A percentile compares a stretch with the other conserved stretches of the same genome.
Conservation (phyloP, 768 basidiomycete genomes). For the Collybia sordida region DNA sequence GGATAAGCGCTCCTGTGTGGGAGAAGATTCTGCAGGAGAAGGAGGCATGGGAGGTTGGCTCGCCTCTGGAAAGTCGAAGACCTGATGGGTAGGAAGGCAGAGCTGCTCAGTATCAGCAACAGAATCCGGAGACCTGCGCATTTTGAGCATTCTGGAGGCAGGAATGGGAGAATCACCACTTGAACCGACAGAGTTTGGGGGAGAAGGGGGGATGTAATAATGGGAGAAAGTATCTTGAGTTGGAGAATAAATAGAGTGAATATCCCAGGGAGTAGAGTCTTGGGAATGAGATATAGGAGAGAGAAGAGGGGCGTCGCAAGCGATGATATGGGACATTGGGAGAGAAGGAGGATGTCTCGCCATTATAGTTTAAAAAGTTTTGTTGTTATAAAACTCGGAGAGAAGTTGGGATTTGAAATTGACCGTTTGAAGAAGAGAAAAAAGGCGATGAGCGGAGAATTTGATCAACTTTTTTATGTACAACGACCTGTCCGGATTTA, state of each 20-base stretch:
- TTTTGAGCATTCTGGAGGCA: constrained; percentile 48
- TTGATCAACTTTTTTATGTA: constrained; percentile 27
- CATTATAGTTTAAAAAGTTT: constrained; percentile 19
- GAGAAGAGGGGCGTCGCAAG: constrained; percentile 56
- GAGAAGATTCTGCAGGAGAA: constrained; percentile 29
- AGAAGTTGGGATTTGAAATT: background rate
- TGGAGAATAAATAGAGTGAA: constrained; percentile 27
- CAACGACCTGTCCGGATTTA: constrained; percentile 27
- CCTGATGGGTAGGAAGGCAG: constrained; percentile 70
- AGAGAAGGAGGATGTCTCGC: constrained; percentile 30
- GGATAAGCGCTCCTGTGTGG: constrained; percentile 29
- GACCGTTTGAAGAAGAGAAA: constrained; percentile 3
- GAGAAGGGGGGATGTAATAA: constrained; percentile 49
- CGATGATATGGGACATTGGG: constrained; percentile 59
- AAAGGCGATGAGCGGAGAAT: too few species aligned
- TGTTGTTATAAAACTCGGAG: background rate
- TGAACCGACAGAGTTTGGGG: constrained; percentile 46
- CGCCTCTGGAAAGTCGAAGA: constrained; percentile 59
- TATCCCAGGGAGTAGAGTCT: constrained; percentile 50
- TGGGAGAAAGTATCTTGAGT: constrained; percentile 46
- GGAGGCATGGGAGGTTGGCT: constrained; percentile 28
- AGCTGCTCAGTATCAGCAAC: constrained; percentile 44
- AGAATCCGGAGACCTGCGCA: constrained; percentile 45
- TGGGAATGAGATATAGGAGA: constrained; percentile 40
- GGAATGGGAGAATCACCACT: constrained; percentile 46